These are phyloP conservation scores for Quercus wislizeni DNA, from an alignment of 306 rosid genomes.

Conservation along the genomic window DNA sequence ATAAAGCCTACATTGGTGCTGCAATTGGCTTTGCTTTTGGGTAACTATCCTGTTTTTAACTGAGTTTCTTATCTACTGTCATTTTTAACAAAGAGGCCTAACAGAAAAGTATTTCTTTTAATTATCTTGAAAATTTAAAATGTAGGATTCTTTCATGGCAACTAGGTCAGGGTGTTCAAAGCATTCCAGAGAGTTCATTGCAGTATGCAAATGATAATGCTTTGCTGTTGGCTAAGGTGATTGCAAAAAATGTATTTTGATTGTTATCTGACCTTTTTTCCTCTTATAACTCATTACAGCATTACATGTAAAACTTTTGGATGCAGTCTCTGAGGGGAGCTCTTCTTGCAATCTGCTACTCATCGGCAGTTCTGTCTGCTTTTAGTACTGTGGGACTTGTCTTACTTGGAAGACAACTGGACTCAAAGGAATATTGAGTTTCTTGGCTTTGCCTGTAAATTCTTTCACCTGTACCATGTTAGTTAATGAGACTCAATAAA, in stretches of 20 bases:
- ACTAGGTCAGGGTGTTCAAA: constrained; percentile 76
- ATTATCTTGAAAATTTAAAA: constrained; percentile 11
- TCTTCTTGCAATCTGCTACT: constrained; percentile 65
- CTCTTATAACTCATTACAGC: not conserved
- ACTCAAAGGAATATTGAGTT: constrained; percentile 54
- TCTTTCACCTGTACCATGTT: constrained; percentile 13
- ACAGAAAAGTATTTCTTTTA: constrained; percentile 9
- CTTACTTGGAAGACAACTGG: constrained; percentile 71
- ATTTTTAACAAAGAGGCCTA: constrained; percentile 5
- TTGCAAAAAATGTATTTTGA: constrained; percentile 10
- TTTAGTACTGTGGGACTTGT: constrained; percentile 62
- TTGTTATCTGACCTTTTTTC: not conserved
- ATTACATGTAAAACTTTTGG: not conserved
- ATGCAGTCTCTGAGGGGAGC: constrained; percentile 80
- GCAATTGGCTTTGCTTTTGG: constrained; percentile 61
- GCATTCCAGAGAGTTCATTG: constrained; percentile 66
- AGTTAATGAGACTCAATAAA: constrained; percentile 6
- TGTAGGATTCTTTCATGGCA: constrained; percentile 80
- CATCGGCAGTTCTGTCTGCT: constrained; percentile 63
- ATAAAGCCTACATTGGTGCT: constrained; percentile 75
- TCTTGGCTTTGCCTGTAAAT: constrained; percentile 23
- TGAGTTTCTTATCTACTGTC: not conserved
- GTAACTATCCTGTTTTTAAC: constrained; percentile 35
- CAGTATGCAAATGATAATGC: constrained; percentile 92
- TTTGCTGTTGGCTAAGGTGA: constrained; percentile 79